phyloP scores from a whole-genome alignment of 495 filamentous ascomycete species.

The Saxispiralis lemnorum region DNA sequence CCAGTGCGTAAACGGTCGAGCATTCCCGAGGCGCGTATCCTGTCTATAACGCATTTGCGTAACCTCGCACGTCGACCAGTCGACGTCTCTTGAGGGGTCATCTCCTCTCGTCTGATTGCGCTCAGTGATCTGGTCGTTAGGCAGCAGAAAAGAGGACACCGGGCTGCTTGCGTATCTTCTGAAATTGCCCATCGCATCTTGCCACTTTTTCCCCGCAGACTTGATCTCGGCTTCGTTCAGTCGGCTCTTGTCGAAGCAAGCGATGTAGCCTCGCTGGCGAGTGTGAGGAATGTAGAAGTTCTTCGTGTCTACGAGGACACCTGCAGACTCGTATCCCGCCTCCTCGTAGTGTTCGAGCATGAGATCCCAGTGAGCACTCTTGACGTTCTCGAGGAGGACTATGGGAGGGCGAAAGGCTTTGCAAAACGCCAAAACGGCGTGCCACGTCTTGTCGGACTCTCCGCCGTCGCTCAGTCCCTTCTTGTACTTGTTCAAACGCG shows the following conservation, averaged over 20 bases:
- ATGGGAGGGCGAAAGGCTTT: slow-evolving; percentile 37
- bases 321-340: slow-evolving; percentile 37
- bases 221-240: slow-evolving; percentile 15
- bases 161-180: slow-evolving; percentile 44
- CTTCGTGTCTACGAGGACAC: slow-evolving; percentile 45
- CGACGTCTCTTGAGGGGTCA: slow-evolving; percentile 20
- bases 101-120: slow-evolving; percentile 21
- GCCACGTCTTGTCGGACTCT: slow-evolving; percentile 55
- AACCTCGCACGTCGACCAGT: slow-evolving; percentile 41
- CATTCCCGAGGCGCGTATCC: slow-evolving; percentile 30
- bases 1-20: slow-evolving; percentile 40
- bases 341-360: slow-evolving; percentile 26
- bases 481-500: slow-evolving; percentile 32
- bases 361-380: slow-evolving; percentile 40
- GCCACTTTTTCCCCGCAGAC: slow-evolving; percentile 21
- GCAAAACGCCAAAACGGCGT: slow-evolving; percentile 42
- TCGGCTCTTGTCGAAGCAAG: slow-evolving; percentile 35
- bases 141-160: slow-evolving; percentile 42
- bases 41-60: slow-evolving; percentile 37
- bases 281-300: slow-evolving; percentile 69
- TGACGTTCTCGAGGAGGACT: slow-evolving; percentile 62
- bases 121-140: slow-evolving; percentile 33
- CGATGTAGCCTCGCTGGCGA: slow-evolving; percentile 51
- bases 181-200: slow-evolving; percentile 27
- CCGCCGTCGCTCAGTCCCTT: slow-evolving; percentile 37